Evolutionary conservation across 2,329 filamentous ascomycete genomes (phyloP), one percentile per base, ranked within the genome.

Genomic region (Exophiala sp.): DNA sequence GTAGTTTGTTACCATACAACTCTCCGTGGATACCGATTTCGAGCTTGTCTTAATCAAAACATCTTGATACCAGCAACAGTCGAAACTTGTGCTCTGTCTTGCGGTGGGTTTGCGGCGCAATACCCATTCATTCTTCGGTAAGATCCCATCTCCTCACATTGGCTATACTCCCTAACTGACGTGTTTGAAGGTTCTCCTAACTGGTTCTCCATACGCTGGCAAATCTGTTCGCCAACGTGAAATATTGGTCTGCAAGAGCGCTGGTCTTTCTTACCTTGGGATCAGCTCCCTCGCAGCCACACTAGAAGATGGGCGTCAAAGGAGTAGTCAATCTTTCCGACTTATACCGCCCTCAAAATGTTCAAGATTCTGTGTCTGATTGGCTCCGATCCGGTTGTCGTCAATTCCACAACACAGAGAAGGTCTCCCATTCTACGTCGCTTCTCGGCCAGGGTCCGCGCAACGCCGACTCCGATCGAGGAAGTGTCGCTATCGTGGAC

Each of bases 261-360:
- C 32, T 37, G 23, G 40, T 19, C 23, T 32, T 29, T 47, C 16
- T 13, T 11, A 18, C n/a, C 27, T 46, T 27, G 30, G 21, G 30
- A 21, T 16, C n/a, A 23, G 32, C 16, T 34, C 22, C 29, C 24
- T 29, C 4, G 18, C 10, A 5, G 37, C 30, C 39, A 48, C 2
- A 32, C 42, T n/a, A n/a, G 32, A 55, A 52, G 43, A 56, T 56
- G 53, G 53, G 53, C 43, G 35, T 50, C 42, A 38, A 44, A 29
- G 40, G 35, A 24, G 46, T 45, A 16, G 44, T 32, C 18, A 42
- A 34, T 32, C 46, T 50, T 46, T 50, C 45, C 37, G 43, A 50
- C 30, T 29, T 30, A 10, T 42, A 49, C 38, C 35, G 35, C 23
- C 39, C 46, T 11, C 53, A 56, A 38, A 45, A 52, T 29, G 35